phyloP scores from a whole-genome alignment of 345 rosid species.

The Hypericum perforatum region DNA sequence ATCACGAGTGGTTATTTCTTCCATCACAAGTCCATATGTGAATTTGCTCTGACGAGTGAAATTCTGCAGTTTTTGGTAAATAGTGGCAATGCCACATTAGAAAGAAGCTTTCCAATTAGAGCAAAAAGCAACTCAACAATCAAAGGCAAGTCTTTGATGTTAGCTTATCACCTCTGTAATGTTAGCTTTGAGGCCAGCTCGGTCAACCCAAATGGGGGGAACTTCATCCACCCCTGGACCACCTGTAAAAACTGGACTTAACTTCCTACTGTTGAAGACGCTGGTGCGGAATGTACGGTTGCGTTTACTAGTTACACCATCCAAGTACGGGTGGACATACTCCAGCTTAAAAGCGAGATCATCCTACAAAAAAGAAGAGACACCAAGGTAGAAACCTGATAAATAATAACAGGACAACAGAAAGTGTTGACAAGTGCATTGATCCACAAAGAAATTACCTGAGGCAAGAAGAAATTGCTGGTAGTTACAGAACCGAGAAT shows the following conservation, averaged over 20 bases:
- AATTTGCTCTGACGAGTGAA: slow-evolving; percentile 96
- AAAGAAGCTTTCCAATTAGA: slow-evolving; percentile 2
- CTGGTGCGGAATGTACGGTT: slow-evolving; percentile 83
- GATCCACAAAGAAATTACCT: slow-evolving; percentile 31
- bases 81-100: slow-evolving; percentile 8
- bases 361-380: slow-evolving; percentile 40
- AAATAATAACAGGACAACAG: background rate
- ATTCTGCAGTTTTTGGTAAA: slow-evolving; percentile 40
- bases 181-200: slow-evolving; percentile 89
- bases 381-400: background rate
- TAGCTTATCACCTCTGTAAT: slow-evolving; percentile 81
- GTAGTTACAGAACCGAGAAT: slow-evolving; percentile 91
- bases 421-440: background rate
- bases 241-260: slow-evolving; percentile 97
- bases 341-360: slow-evolving; percentile 98
- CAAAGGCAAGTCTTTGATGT: slow-evolving; percentile 7
- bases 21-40: slow-evolving; percentile 96
- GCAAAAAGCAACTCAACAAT: background rate
- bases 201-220: slow-evolving; percentile 98
- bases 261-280: slow-evolving; percentile 90
- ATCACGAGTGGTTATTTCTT: slow-evolving; percentile 95
- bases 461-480: slow-evolving; percentile 91
- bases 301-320: slow-evolving; percentile 66
- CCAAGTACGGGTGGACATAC: slow-evolving; percentile 93
- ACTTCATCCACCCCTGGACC: slow-evolving; percentile 98